A percentile compares a stretch with the other conserved stretches of the same genome.
These are phyloP conservation scores for Alternaria ethzedia DNA, from an alignment of 2,329 filamentous ascomycete genomes.

Conservation along the genomic window DNA sequence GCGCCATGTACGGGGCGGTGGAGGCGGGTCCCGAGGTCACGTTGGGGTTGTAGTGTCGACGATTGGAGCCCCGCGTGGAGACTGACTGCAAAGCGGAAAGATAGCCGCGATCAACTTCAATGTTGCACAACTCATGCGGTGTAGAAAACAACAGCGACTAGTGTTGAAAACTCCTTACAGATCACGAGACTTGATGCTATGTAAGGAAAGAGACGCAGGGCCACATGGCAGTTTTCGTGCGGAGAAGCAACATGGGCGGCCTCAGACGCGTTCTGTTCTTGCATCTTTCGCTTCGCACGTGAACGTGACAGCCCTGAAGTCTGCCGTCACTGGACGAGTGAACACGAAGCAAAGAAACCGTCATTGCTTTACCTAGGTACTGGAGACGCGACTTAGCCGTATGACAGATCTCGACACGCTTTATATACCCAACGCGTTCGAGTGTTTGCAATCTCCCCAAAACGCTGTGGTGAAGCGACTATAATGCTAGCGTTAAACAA, in stretches of 20 bases:
- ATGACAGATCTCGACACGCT: neutral
- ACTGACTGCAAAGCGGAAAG: constrained; percentile 2
- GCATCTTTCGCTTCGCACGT: neutral
- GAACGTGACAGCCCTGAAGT: neutral
- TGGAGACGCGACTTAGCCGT: neutral
- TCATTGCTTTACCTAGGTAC: neutral
- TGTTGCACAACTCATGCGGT: neutral
- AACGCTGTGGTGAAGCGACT: neutral
- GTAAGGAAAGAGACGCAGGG: neutral
- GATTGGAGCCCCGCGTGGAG: constrained; percentile 10
- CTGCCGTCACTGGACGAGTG: neutral
- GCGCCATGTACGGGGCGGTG: constrained; percentile 1
- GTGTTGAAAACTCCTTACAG: neutral
- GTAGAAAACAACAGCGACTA: neutral
- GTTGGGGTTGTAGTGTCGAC: constrained; percentile 3
- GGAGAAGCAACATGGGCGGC: neutral
- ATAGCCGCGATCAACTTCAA: constrained; percentile 4
- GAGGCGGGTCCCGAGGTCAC: constrained; percentile 5
- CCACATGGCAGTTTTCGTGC: neutral
- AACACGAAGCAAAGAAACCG: neutral
- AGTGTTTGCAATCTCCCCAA: neutral
- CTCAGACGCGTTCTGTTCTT: neutral
- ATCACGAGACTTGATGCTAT: neutral
- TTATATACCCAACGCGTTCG: neutral
- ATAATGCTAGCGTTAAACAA: neutral